Evolutionary conservation across 75 land plant genomes (phyloP), one percentile per base, ranked within the genome.

Genomic region (Selaginella moellendorffii): DNA sequence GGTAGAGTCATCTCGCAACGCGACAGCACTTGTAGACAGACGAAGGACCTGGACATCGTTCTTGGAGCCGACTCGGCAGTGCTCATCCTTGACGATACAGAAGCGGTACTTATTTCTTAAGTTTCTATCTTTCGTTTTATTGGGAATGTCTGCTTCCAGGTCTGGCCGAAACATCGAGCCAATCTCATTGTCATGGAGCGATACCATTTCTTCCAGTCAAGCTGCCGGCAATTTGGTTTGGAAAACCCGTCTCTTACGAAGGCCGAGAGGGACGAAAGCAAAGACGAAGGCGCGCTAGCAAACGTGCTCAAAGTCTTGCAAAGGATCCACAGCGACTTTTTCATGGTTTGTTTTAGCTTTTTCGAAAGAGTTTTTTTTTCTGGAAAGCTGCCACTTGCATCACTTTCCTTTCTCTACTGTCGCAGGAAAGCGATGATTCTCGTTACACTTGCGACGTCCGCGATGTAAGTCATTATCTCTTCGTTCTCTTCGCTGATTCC

Each of bases 41-140:
- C 85, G 62, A 95, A 95, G 70, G 97, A 88, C 54, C 84, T 95
- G 63, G 96, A 95, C 80, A 82, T 95, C 22, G 85, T 95, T 9
- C 29, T 95, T 30, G 99, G 96, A 65, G 78, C 80, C 27, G 99
- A 95, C 54, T 83, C 75, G 24, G 81, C 96, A 24, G 91, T 90
- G 23, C 65, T 90, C 53, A 90, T 95, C 59, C 85, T 95, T 71
- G 99, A 95, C 70, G 99, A 95, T 67, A 90, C 99, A 1, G 97
- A 90, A 66, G 65, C 53, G 54, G 99, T 90, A 63, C 71, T 89
- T 70, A 31, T 17, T 52, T 1, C 20, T 28, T 22, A 25, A 8
- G 68, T 53, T 23, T 53, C 17, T 20, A 2, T 26, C 22, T 53
- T 5, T n/a, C 2, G 30, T 27, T 19, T 20, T 24, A 10, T 51